These are phyloP conservation scores for Geotrichum macrosporum DNA, from an alignment of 1,139 yeast genomes.

Conservation along the genomic window DNA sequence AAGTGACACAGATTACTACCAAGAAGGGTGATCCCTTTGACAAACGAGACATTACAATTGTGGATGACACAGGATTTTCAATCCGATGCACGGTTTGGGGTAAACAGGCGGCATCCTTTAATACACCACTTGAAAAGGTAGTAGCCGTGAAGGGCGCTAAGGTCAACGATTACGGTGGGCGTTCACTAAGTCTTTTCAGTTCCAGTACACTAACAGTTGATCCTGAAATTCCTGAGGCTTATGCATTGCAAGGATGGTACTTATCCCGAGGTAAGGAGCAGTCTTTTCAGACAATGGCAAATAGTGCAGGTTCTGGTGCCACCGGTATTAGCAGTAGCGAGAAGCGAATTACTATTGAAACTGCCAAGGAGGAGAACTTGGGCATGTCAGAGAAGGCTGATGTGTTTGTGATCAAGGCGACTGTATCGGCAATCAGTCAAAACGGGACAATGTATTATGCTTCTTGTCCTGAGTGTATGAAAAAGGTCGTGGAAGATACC, in stretches of 20 bases:
- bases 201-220: slow-evolving; percentile 70
- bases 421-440: slow-evolving; percentile 55
- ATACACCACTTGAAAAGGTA: slow-evolving; percentile 73
- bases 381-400: slow-evolving; percentile 71
- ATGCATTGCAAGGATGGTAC: slow-evolving; percentile 89
- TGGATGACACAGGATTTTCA: slow-evolving; percentile 77
- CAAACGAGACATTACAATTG: slow-evolving; percentile 82
- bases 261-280: slow-evolving; percentile 69
- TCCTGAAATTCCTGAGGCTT: slow-evolving; percentile 89
- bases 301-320: slow-evolving; percentile 30
- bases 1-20: slow-evolving; percentile 79
- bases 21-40: slow-evolving; percentile 87
- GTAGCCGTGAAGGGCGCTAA: slow-evolving; percentile 88
- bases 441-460: slow-evolving; percentile 82
- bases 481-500: slow-evolving; percentile 70
- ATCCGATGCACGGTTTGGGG: slow-evolving; percentile 89
- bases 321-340: slow-evolving; percentile 39
- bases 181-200: slow-evolving; percentile 75
- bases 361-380: slow-evolving; percentile 63
- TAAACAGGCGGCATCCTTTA: slow-evolving; percentile 73
- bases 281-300: slow-evolving; percentile 53
- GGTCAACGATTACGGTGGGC: slow-evolving; percentile 85
- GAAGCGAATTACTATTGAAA: slow-evolving; percentile 51
- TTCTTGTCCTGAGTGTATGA: slow-evolving; percentile 84
- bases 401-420: slow-evolving; percentile 68